A percentile compares a stretch with the other conserved stretches of the same genome.
Evolutionary conservation across 768 basidiomycete species (phyloP).

Genomic region (Pisolithus tinctorius): DNA sequence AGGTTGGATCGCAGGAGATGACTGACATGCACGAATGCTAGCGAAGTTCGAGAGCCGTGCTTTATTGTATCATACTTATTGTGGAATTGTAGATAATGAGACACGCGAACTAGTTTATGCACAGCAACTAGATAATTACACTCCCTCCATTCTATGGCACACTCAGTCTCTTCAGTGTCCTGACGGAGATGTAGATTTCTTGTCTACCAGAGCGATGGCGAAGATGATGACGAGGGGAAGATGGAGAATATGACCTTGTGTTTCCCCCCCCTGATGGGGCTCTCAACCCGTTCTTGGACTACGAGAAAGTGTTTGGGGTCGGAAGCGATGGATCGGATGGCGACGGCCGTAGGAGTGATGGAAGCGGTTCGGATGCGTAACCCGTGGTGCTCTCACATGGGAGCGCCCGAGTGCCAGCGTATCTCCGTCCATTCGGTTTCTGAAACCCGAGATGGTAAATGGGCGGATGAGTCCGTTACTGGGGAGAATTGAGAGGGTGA

Average conservation of each 20-base stretch:
- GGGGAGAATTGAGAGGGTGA: too few relatives aligned
- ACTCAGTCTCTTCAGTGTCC: constrained; percentile 13
- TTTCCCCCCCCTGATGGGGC: constrained; percentile 2
- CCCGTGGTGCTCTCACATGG: background rate
- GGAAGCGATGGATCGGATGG: background rate
- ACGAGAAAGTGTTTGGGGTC: constrained; percentile 9
- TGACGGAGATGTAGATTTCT: constrained; percentile 13
- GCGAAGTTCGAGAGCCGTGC: too few relatives aligned
- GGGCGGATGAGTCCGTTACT: too few relatives aligned
- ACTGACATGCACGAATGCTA: background rate
- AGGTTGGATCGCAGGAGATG: background rate
- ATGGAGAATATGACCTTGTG: background rate
- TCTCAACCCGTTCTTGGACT: constrained; percentile 19
- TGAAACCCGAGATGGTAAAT: too few relatives aligned
- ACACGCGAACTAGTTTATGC: too few relatives aligned
- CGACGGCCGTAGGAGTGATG: background rate
- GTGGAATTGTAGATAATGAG: constrained; percentile 28
- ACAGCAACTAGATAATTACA: too few relatives aligned
- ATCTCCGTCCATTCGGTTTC: background rate
- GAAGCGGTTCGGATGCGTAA: background rate
- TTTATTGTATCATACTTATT: too few relatives aligned
- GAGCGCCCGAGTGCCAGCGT: background rate
- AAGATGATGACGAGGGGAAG: background rate
- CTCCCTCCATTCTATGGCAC: constrained; percentile 6
- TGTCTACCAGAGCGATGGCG: constrained; percentile 14